Percentiles rank a stretch among this genome's conserved stretches.
Conservation (phyloP, 1,284 basidiomycete genomes). For the Apiotrichum gracile region DNA sequence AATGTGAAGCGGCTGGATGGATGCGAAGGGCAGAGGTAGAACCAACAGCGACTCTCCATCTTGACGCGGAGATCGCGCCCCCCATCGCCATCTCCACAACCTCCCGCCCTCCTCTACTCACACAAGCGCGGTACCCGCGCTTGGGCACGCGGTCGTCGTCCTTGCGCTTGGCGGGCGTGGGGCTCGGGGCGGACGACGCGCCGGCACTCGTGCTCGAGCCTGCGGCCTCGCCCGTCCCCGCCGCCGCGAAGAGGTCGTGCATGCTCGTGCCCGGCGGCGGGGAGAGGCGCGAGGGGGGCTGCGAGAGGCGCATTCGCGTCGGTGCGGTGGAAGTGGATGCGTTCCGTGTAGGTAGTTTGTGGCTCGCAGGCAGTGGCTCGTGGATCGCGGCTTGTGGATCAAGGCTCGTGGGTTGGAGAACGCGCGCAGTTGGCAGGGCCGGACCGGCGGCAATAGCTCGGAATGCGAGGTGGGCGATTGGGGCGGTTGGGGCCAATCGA, state of each 20-base stretch:
- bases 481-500: too few species aligned
- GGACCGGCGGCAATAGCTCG: too few species aligned
- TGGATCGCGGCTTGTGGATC: too few species aligned
- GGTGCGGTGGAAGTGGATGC: too few species aligned
- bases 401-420: too few species aligned
- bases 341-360: too few species aligned
- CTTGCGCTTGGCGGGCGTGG: slow-evolving; percentile 8
- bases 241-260: slow-evolving; percentile 10
- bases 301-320: slow-evolving; percentile 18
- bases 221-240: not conserved
- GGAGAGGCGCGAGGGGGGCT: slow-evolving; percentile 31
- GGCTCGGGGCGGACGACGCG: not conserved
- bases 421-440: too few species aligned
- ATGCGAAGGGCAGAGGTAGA: not conserved
- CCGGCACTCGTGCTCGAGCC: not conserved
- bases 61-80: not conserved
- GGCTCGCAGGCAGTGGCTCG: too few species aligned
- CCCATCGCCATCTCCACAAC: too few species aligned
- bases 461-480: too few species aligned
- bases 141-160: slow-evolving; percentile 31
- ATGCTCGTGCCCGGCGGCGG: slow-evolving; percentile 23
- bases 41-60: not conserved
- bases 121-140: slow-evolving; percentile 42
- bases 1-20: not conserved
- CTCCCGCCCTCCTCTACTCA: slow-evolving; percentile 17